A percentile compares a stretch with the other conserved stretches of the same genome.
These are phyloP conservation scores for Russula compacta DNA, from an alignment of 768 basidiomycete genomes.

Conservation along the genomic window DNA sequence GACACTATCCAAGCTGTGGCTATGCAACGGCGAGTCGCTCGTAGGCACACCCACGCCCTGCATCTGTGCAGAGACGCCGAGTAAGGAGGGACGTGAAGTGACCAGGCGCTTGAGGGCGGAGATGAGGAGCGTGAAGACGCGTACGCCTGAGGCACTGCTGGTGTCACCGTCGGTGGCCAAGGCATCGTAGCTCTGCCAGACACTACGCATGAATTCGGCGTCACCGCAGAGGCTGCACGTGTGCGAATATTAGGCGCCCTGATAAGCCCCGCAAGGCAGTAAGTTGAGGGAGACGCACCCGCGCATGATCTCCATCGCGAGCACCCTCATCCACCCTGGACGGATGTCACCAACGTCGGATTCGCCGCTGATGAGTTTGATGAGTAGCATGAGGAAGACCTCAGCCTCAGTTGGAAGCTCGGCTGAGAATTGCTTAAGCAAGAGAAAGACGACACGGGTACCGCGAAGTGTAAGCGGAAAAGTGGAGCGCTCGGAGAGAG, in stretches of 20 bases:
- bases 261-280: background rate
- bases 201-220: conserved; percentile 16
- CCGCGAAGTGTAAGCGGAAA: conserved; percentile 89
- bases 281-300: conserved; percentile 1
- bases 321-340: conserved; percentile 19
- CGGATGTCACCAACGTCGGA: background rate
- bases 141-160: conserved; percentile 49
- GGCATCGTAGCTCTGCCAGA: conserved; percentile 17
- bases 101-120: conserved; percentile 78
- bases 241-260: no score
- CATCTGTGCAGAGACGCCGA: conserved; percentile 76
- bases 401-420: conserved; percentile 80
- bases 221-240: conserved; percentile 13
- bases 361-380: conserved; percentile 7
- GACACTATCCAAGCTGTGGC: conserved; percentile 54
- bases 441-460: conserved; percentile 86
- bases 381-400: conserved; percentile 6
- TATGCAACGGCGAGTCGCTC: conserved; percentile 34
- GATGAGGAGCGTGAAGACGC: conserved; percentile 69
- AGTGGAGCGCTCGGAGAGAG: conserved; percentile 68
- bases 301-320: conserved; percentile 19
- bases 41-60: conserved; percentile 60
- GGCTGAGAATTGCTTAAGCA: conserved; percentile 82
- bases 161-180: conserved; percentile 40
- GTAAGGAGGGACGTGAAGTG: conserved; percentile 78